Evolutionary conservation across 2,329 filamentous ascomycete species (phyloP).

Genomic region (Blastomyces parvus): DNA sequence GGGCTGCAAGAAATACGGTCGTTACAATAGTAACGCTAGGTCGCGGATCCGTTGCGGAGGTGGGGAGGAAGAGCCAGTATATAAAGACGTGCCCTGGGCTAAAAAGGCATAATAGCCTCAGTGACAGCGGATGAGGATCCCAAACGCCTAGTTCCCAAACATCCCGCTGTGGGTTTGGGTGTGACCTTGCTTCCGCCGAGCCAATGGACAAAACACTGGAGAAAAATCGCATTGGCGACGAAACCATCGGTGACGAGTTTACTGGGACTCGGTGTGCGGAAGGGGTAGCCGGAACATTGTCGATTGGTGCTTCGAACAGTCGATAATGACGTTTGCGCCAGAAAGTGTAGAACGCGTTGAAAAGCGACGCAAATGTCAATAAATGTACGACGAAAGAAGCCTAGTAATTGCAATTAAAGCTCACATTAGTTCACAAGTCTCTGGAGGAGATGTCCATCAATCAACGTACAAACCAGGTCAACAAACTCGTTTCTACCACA

Average conservation of each 20-base stretch:
- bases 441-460: neutral
- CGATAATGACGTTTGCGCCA: conserved; percentile 76
- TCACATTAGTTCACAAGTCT: conserved; percentile 14
- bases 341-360: conserved; percentile 76
- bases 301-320: conserved; percentile 78
- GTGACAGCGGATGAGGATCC: conserved; percentile 78
- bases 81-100: conserved; percentile 87
- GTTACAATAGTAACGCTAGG: conserved; percentile 82
- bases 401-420: conserved; percentile 33
- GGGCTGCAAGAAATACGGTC: conserved; percentile 62
- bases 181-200: conserved; percentile 69
- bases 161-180: conserved; percentile 64
- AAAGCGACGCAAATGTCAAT: conserved; percentile 55
- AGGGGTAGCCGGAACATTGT: conserved; percentile 64
- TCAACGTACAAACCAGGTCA: conserved; percentile 52
- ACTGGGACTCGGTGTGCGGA: conserved; percentile 84
- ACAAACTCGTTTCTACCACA: conserved; percentile 53
- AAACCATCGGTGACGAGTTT: conserved; percentile 66
- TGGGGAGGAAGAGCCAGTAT: conserved; percentile 79
- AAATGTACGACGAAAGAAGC: conserved; percentile 61
- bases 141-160: conserved; percentile 93
- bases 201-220: conserved; percentile 57
- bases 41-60: conserved; percentile 61
- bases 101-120: conserved; percentile 80
- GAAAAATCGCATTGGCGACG: conserved; percentile 69